Conservation (phyloP, 2,329 filamentous ascomycete species). For the Sporothrix phasma region DNA sequence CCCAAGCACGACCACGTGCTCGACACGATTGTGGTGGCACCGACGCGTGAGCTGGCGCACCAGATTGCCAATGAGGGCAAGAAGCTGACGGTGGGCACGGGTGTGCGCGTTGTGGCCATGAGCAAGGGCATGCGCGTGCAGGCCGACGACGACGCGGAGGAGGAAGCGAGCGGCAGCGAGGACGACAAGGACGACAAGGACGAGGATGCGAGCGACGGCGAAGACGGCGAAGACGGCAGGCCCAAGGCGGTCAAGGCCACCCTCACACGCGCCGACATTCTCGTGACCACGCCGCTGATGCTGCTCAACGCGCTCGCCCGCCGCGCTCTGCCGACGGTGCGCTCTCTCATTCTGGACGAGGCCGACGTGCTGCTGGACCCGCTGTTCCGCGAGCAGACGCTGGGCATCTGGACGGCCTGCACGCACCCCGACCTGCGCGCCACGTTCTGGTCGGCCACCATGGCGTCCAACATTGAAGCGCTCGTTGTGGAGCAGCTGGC, state of each 20-base stretch:
- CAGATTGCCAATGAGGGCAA: conserved; percentile 80
- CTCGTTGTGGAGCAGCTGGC: conserved; percentile 61
- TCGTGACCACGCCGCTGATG: conserved; percentile 71
- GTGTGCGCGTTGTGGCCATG: conserved; percentile 71
- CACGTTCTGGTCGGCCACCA: conserved; percentile 92
- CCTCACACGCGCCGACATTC: conserved; percentile 62
- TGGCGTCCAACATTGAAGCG: conserved; percentile 85
- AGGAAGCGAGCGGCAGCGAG: conserved; percentile 21
- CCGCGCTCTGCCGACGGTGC: conserved; percentile 51
- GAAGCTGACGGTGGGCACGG: conserved; percentile 62
- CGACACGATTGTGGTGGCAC: conserved; percentile 62
- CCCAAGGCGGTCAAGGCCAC: background rate
- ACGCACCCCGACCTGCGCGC: conserved; percentile 58
- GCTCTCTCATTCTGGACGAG: conserved; percentile 76
- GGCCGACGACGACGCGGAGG: conserved; percentile 26
- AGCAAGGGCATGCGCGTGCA: conserved; percentile 70
- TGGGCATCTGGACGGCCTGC: conserved; percentile 74
- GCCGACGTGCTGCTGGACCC: conserved; percentile 89
- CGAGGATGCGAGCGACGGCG: conserved; percentile 27
- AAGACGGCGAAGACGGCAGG: background rate
- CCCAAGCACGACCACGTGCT: conserved; percentile 39
- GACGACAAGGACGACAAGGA: conserved; percentile 27
- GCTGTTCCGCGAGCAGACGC: conserved; percentile 80
- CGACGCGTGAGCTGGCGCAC: conserved; percentile 66
- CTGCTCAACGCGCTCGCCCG: conserved; percentile 59